phyloP scores from a whole-genome alignment of 164 flowering plant species.

The Sedum album region DNA sequence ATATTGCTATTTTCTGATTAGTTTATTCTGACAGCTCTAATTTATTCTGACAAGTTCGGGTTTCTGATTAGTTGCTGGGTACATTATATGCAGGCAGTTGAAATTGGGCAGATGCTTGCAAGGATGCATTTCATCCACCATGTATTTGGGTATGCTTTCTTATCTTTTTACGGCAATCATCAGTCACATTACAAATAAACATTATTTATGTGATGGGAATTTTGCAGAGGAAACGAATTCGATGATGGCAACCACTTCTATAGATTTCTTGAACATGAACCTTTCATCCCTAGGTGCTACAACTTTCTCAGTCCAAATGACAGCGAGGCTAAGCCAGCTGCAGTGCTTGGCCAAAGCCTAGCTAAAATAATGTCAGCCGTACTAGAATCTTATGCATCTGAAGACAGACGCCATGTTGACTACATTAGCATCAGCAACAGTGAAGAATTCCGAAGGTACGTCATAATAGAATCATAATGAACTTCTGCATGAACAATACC shows the following conservation, averaged over 20 bases:
- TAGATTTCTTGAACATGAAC: constrained; percentile 88
- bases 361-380: constrained; percentile 77
- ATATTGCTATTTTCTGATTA: neutral
- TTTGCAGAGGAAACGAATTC: constrained; percentile 64
- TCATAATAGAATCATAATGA: neutral
- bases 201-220: neutral
- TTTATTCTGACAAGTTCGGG: too few relatives aligned
- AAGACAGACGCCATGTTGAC: constrained; percentile 61
- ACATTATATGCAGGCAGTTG: constrained; percentile 49
- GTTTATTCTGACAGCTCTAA: too few relatives aligned
- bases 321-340: constrained; percentile 54
- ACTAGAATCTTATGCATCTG: constrained; percentile 79
- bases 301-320: constrained; percentile 68
- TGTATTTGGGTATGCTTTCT: constrained; percentile 53
- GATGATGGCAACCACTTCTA: constrained; percentile 80
- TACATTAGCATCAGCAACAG: constrained; percentile 64
- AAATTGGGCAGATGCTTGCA: constrained; percentile 59
- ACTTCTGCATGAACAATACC: neutral
- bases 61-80: neutral
- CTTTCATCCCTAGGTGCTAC: constrained; percentile 61
- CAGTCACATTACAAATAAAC: neutral
- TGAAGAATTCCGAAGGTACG: constrained; percentile 88
- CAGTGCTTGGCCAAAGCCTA: constrained; percentile 42
- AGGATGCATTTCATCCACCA: constrained; percentile 83
- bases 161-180: neutral